Evolutionary conservation across 2,329 filamentous ascomycete species (phyloP), one percentile per base, ranked within the genome.

Genomic region (Xylariaceae sp.): DNA sequence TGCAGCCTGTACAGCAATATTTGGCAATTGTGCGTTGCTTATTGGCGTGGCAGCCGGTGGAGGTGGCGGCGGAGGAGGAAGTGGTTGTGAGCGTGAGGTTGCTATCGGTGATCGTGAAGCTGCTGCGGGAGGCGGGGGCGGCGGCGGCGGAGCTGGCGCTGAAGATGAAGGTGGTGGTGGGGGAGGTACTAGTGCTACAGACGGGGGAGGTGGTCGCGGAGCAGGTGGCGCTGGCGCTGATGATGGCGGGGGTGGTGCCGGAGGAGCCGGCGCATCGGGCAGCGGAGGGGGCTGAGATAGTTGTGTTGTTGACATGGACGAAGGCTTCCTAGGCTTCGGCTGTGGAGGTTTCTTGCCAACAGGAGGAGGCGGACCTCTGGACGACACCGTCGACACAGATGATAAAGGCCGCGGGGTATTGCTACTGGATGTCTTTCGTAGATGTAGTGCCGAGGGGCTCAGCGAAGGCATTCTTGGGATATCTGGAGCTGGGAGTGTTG

Each of bases 291-390:
- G 61, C 62, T 60, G 70, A 61, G 59, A 54, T 1, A 58, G 52
- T 2, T 59, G 65, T 30, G 59, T 61, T 57, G 58, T 63, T 55
- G 60, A 26, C 19, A 57, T 36, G 2, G 67, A 62, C 1, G 78
- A 81, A 12, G 81, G 80, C 64, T 85, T 84, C 60, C 83, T 75
- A 51, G 77, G 81, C 55, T 75, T 77, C 49, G 83, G 84, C 47
- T 80, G 78, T 40, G 83, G 81, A 22, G 84, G 82, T 66, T 91
- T 91, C 76, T 90, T 91, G 55, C 87, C 87, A 63, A 89, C 79
- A 5, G 86, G 87, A 12, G 88, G 88, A 29, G 90, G 90, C 34
- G 89, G 89, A 51, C 85, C 86, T 65, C 81, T 83, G 51, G 74
- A 72, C 4, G 82, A 82, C 56, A 78, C 74, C 61, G 79, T 74